A percentile compares a stretch with the other conserved stretches of the same genome.
Conservation (phyloP, 164 flowering plant species). For the Stephania cephalantha region DNA sequence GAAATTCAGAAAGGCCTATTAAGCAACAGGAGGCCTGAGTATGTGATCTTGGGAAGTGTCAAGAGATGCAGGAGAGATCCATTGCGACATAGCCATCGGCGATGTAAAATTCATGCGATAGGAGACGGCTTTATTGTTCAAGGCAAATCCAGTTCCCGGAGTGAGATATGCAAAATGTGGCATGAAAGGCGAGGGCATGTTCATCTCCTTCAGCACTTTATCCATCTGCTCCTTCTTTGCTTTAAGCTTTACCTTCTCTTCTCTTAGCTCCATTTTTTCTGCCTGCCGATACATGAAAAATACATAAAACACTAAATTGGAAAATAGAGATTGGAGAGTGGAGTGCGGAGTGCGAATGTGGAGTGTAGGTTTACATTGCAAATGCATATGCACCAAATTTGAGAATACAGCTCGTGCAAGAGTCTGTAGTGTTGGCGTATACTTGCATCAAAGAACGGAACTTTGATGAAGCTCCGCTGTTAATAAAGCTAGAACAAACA, state of each 20-base stretch:
- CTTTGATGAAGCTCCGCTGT: neutral
- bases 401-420: too few species aligned
- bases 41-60: constrained; percentile 35
- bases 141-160: constrained; percentile 11
- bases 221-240: constrained; percentile 25
- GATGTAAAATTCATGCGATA: constrained; percentile 12
- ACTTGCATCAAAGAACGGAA: neutral
- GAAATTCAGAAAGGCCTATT: neutral
- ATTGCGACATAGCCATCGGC: constrained; percentile 27
- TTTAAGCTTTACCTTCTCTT: constrained; percentile 27
- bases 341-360: too few species aligned
- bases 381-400: neutral
- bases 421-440: neutral
- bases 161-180: constrained; percentile 19
- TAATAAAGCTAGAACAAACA: neutral
- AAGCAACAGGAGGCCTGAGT: constrained; percentile 36
- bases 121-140: constrained; percentile 11
- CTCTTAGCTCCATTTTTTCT: constrained; percentile 22
- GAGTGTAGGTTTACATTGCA: too few species aligned
- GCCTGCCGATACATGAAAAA: constrained; percentile 9
- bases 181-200: constrained; percentile 16
- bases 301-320: neutral
- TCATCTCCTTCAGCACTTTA: constrained; percentile 14
- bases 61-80: constrained; percentile 28
- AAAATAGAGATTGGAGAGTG: too few species aligned